Base-by-base conservation (phyloP, 768 basidiomycete species). In the Ephemerocybe angulata region DNA sequence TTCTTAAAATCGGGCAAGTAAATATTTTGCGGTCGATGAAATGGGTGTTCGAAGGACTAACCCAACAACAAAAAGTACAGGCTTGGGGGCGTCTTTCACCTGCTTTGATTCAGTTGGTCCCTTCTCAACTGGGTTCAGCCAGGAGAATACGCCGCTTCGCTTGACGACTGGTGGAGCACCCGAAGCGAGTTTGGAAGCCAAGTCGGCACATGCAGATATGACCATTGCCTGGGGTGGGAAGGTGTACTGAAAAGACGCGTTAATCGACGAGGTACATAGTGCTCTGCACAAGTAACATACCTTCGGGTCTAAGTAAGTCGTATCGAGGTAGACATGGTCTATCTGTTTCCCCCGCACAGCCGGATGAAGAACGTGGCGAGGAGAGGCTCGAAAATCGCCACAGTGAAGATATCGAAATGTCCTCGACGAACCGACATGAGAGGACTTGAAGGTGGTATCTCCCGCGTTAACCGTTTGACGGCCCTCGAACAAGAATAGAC, bases 211-310 rank as follows among this genome's bases (percentile, higher is more conserved):
- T 1, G 97, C 96, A 19, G 87, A 82, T 50, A 98, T 88, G 25
- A 98, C 96, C 41, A 89, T 81, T n/a, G 91, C 86, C 63, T 98
- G 97, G 3, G 97, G 90, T 0, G 97, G 92, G 64, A 99, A 98
- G 47, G 87, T 89, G 67, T 98, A 98, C 86, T 91, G 59, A 49
- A 58, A 29, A 50, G 37, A 17, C 37, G 35, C 43, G 41, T 33
- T 31, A 61, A 25, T 15, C 40, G 38, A 29, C 40, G 15, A 46
- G 4, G 37, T 13, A 52, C 19, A 31, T 8, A 21, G 17, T 46
- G 19, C 12, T 15, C 44, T 17, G 4, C 15, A 8, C 41, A 40
- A 55, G 15, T 27, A 25, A 33, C 67, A 22, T 53, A 79, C 87
- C 79, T 87, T 90, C 0, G 93, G 89, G 64, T 96, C 88, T 19